Conservation (phyloP, 208 protist genomes). For the Trypanosomatidae sp. region DNA sequence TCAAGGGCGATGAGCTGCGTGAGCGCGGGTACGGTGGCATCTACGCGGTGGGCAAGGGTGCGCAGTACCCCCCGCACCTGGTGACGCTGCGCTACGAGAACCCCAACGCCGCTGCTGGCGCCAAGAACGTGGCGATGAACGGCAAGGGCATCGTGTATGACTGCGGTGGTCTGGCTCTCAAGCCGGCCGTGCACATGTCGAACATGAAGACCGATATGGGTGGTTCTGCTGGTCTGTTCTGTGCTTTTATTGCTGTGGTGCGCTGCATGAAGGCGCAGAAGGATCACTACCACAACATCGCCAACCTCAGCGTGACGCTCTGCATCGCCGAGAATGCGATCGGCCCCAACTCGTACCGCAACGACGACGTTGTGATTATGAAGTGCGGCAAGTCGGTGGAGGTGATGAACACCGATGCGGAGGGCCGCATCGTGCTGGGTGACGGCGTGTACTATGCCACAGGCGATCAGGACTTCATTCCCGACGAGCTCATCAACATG, state of each 20-base stretch:
- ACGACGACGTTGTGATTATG: slow-evolving; percentile 85
- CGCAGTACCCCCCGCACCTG: slow-evolving; percentile 64
- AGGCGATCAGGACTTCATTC: slow-evolving; percentile 59
- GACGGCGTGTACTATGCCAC: slow-evolving; percentile 88
- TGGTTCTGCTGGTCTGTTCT: slow-evolving; percentile 76
- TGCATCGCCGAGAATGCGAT: slow-evolving; percentile 90
- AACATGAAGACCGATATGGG: slow-evolving; percentile 93
- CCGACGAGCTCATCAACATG: slow-evolving; percentile 84
- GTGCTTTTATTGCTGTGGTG: slow-evolving; percentile 68
- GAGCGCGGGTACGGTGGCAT: slow-evolving; percentile 73
- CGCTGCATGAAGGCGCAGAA: slow-evolving; percentile 38
- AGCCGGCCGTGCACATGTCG: slow-evolving; percentile 73
- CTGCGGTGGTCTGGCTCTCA: slow-evolving; percentile 85
- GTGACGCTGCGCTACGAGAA: slow-evolving; percentile 69
- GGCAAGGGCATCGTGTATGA: slow-evolving; percentile 92
- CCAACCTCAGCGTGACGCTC: slow-evolving; percentile 66
- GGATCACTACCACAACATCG: slow-evolving; percentile 34
- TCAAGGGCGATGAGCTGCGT: slow-evolving; percentile 69
- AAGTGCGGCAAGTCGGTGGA: slow-evolving; percentile 89
- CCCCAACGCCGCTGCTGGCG: slow-evolving; percentile 25
- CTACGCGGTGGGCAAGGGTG: slow-evolving; percentile 75
- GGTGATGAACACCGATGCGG: slow-evolving; percentile 91
- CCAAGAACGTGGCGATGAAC: slow-evolving; percentile 67
- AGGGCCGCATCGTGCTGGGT: slow-evolving; percentile 86
- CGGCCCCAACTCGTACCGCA: slow-evolving; percentile 59